A percentile compares a stretch with the other conserved stretches of the same genome.
phyloP scores from a whole-genome alignment of 1,284 basidiomycete species.

The Malassezia dermatis region DNA sequence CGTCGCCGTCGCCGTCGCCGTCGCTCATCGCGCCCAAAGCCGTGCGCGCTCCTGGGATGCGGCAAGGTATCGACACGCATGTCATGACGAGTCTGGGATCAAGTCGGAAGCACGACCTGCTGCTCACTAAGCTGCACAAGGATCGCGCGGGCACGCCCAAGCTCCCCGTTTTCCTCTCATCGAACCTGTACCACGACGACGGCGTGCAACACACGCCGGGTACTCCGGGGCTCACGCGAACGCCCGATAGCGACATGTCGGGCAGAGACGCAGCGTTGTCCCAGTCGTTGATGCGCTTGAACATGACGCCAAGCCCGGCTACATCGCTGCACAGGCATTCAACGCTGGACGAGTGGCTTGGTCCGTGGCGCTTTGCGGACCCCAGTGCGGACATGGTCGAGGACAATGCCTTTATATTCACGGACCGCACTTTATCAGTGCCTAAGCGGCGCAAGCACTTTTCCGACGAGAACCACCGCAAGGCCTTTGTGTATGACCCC shows the following conservation, averaged over 20 bases:
- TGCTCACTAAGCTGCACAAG: not conserved
- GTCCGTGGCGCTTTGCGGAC: slow-evolving; percentile 49
- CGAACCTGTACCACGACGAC: not conserved
- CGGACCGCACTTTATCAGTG: slow-evolving; percentile 42
- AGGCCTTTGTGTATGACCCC: slow-evolving; percentile 46
- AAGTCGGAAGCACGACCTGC: slow-evolving; percentile 7
- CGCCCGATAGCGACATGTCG: not conserved
- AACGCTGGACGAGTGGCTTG: slow-evolving; percentile 40
- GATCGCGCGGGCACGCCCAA: slow-evolving; percentile 10
- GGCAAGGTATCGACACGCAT: slow-evolving; percentile 13
- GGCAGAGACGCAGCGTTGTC: not conserved
- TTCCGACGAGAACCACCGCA: slow-evolving; percentile 36
- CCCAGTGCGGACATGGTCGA: slow-evolving; percentile 48
- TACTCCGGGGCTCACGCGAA: not conserved
- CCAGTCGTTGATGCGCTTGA: not conserved
- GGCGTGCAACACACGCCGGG: not conserved
- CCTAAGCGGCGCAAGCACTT: slow-evolving; percentile 49
- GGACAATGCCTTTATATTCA: slow-evolving; percentile 50
- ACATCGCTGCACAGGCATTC: not conserved
- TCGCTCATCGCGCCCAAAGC: not conserved
- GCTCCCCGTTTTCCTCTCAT: slow-evolving; percentile 5
- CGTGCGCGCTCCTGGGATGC: not conserved
- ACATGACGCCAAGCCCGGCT: slow-evolving; percentile 5
- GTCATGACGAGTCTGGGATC: slow-evolving; percentile 10
- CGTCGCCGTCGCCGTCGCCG: not conserved